These are phyloP conservation scores for Meripilus lineatus DNA, from an alignment of 1,284 basidiomycete species.

Conservation along the genomic window DNA sequence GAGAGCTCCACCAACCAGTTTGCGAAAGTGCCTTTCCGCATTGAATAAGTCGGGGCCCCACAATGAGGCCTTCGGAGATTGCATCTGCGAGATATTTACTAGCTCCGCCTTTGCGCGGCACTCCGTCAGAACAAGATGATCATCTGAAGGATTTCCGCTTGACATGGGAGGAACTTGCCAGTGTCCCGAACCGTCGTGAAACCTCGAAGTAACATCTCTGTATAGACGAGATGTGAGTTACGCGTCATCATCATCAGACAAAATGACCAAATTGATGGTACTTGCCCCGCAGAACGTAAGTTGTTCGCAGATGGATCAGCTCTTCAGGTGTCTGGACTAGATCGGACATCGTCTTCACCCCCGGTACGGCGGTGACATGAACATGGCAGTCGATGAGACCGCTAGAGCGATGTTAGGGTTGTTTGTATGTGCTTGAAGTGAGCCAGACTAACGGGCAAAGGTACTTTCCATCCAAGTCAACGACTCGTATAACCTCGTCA, in stretches of 20 bases:
- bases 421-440: background rate
- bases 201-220: constrained; percentile 40
- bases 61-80: constrained; percentile 37
- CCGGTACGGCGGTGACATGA: constrained; percentile 39
- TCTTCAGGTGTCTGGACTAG: constrained; percentile 30
- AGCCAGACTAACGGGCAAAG: constrained; percentile 32
- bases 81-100: constrained; percentile 37
- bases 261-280: background rate
- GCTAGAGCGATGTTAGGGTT: constrained; percentile 10
- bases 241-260: background rate
- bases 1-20: constrained; percentile 27
- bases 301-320: constrained; percentile 31
- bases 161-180: constrained; percentile 18
- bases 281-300: constrained; percentile 34
- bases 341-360: constrained; percentile 34
- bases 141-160: background rate
- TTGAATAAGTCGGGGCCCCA: constrained; percentile 39
- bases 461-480: constrained; percentile 34
- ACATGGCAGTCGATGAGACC: constrained; percentile 41
- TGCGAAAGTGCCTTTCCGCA: constrained; percentile 43
- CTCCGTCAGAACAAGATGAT: background rate
- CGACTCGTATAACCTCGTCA: constrained; percentile 17
- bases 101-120: constrained; percentile 28
- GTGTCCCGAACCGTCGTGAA: constrained; percentile 48
- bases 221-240: background rate